Evolutionary conservation across 768 basidiomycete species (phyloP), one percentile per base, ranked within the genome.

Genomic region (Lactarius trivialis): DNA sequence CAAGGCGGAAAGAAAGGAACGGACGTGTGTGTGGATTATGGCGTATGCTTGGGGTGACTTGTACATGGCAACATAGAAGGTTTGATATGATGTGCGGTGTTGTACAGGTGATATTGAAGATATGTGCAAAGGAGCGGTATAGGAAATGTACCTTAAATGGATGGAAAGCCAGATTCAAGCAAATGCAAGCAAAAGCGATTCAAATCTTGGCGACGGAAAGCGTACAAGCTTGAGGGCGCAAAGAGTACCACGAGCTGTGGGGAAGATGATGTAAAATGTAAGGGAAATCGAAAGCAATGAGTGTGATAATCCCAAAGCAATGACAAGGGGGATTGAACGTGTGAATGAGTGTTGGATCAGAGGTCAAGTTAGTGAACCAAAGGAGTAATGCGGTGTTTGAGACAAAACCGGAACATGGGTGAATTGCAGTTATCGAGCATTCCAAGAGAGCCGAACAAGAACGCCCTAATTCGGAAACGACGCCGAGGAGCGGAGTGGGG

Each of bases 61-160:
- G 63, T 60, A 64, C 58, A 64, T 51, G 39, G 52, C 54, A 28
- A 55, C 45, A 64, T 39, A 55, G 52, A 24, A 14, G 14, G 17
- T 50, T 54, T 59, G 49, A 64, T 56, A 43, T 64, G 41, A 54
- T 54, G 56, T 57, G 56, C 52, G n/a, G 48, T 64, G 54, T 64
- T 64, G 63, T 64, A 64, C 63, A 64, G 57, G 63, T 64, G 54
- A 63, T 59, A 50, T 62, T 50, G 53, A 51, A n/a, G 15, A 60
- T 43, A 64, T 60, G 48, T 41, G 58, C 58, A 59, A 48, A 50
- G 30, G 57, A 58, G 55, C 14, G 45, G 30, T 65, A 55, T 62
- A 52, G 17, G 43, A 34, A 63, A 60, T 63, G 56, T 61, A 41
- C 28, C 41, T 37, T 54, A 50, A 48, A 57, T 51, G 60, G 45